Evolutionary conservation across 1,284 basidiomycete genomes (phyloP).

Genomic region (Ceratobasidium sp.): DNA sequence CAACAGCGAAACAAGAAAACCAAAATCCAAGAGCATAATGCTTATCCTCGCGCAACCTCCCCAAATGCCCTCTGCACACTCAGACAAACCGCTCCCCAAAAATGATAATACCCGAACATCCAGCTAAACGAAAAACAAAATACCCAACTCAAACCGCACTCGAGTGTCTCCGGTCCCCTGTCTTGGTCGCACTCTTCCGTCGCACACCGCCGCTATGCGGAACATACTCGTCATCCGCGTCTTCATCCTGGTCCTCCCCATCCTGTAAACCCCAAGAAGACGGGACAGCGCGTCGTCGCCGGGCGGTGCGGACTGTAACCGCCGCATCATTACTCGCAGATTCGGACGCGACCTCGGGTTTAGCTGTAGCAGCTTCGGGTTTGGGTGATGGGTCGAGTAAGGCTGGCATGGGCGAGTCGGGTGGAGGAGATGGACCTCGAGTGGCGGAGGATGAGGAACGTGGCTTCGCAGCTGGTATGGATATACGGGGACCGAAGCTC

Average conservation of each 20-base stretch:
- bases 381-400: not conserved
- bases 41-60: not conserved
- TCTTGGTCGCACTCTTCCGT: conserved; percentile 24
- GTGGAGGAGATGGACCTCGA: conserved; percentile 24
- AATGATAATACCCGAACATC: not conserved
- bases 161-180: conserved; percentile 31
- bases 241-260: conserved; percentile 14
- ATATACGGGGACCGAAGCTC: conserved; percentile 58
- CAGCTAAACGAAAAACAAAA: not conserved
- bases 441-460: conserved; percentile 42
- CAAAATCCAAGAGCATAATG: not conserved
- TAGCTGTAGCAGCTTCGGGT: conserved; percentile 6
- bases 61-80: not conserved
- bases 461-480: conserved; percentile 56
- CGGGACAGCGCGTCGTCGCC: conserved; percentile 33
- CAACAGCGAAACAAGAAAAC: conserved; percentile 18
- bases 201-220: conserved; percentile 19
- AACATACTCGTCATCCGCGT: conserved; percentile 38
- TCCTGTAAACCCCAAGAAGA: conserved; percentile 6
- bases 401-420: conserved; percentile 32
- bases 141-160: conserved; percentile 21
- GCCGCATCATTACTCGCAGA: conserved; percentile 5
- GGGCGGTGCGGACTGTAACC: conserved; percentile 23
- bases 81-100: not conserved
- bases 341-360: conserved; percentile 5